Base-by-base conservation (phyloP, 176 grass and related monocot species). In the Aegilops sharonensis region DNA sequence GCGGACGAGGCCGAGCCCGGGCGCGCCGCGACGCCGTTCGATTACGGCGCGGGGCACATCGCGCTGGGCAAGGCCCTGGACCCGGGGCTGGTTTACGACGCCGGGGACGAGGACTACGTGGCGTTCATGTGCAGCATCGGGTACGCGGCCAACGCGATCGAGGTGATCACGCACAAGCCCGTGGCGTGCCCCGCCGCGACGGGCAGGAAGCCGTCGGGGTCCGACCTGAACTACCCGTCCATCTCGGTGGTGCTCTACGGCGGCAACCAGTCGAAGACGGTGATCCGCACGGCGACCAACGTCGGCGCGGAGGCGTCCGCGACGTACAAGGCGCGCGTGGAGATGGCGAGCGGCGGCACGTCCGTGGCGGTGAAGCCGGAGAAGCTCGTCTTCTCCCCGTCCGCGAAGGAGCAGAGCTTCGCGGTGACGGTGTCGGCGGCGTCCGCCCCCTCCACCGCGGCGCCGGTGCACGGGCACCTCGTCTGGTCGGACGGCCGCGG, bases 141-240 rank as follows among this genome's bases (percentile, higher is more conserved):
- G 31, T 98, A 98, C 89, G 90, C 91, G 78, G 64, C 86, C 4
- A 95, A 82, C 73, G 92, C 78, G 59, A 91, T 98, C 81, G 84
- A 98, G 86, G 96, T 98, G 60, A 86, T 98, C 85, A 95, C 96
- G 77, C 93, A 95, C 85, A 93, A 64, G 67, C 91, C 86, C 39
- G 96, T 85, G 27, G 50, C 86, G 20, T 98, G 96, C 79, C 91
- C 90, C 4, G 48, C 78, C 15, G 23, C 66, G 25, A 30, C 47
- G 48, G 18, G 35, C 70, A 80, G 73, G 72, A 90, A 48, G 43
- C 81, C 85, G 0, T 88, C 90, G 64, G 90, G 86, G 8, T 89
- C 90, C 23, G 89, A 98, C 84, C 88, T 98, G 67, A 98, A 98
- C 86, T 98, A 98, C 83, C 96, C 96, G 32, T 98, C 96, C 6